Conservation (phyloP, 345 rosid genomes). For the Pistacia atlantica region DNA sequence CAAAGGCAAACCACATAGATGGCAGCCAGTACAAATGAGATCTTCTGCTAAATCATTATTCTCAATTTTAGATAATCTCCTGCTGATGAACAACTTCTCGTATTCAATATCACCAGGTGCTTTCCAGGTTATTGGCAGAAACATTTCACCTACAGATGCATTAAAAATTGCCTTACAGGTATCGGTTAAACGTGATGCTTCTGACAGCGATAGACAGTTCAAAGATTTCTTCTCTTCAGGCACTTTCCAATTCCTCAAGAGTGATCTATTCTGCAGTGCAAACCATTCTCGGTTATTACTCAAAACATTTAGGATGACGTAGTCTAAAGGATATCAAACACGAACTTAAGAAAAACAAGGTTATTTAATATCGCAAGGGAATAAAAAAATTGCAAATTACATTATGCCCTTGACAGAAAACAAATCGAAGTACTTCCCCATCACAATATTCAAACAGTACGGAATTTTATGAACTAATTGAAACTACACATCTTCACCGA, state of each 20-base stretch:
- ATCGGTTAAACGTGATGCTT: constrained; percentile 31
- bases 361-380: neutral
- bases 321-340: neutral
- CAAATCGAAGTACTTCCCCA: no score
- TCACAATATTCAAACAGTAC: neutral
- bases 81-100: constrained; percentile 56
- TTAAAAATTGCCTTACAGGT: constrained; percentile 35
- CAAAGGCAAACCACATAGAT: constrained; percentile 52
- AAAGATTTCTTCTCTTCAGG: constrained; percentile 34
- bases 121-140: constrained; percentile 48
- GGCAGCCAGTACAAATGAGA: constrained; percentile 54
- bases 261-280: constrained; percentile 28
- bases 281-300: constrained; percentile 7
- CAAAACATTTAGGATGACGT: neutral
- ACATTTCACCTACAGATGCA: constrained; percentile 54
- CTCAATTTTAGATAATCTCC: constrained; percentile 33
- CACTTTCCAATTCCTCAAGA: constrained; percentile 56
- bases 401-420: neutral
- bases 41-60: constrained; percentile 39
- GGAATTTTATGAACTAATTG: neutral
- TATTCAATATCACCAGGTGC: constrained; percentile 35
- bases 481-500: neutral
- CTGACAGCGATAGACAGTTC: constrained; percentile 41
- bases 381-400: neutral
- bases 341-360: neutral